Evolutionary conservation across 164 flowering plant species (phyloP).

Genomic region (Protea cynaroides): DNA sequence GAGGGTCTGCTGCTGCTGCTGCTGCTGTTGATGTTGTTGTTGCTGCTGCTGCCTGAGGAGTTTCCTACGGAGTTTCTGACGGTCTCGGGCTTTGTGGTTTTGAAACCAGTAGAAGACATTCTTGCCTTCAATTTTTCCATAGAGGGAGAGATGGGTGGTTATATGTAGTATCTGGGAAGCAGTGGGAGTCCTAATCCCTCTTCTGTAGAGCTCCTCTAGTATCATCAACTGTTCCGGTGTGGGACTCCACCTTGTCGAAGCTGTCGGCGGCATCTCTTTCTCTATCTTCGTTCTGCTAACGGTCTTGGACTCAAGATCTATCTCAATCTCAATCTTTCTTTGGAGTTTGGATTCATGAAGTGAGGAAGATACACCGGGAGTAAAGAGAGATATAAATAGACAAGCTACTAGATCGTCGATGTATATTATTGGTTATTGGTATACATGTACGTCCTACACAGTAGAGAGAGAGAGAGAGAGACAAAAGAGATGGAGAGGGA

Average conservation of each 20-base stretch:
- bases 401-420: too few relatives aligned
- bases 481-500: not conserved
- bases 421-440: too few relatives aligned
- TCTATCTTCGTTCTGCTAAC: not conserved
- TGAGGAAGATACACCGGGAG: not conserved
- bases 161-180: slow-evolving; percentile 71
- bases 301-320: too few relatives aligned
- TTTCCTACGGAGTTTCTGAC: slow-evolving; percentile 68
- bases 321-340: too few relatives aligned
- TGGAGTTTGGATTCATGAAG: not conserved
- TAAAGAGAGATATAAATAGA: not conserved
- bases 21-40: slow-evolving; percentile 8
- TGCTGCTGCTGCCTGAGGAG: slow-evolving; percentile 28
- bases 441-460: too few relatives aligned
- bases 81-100: slow-evolving; percentile 65
- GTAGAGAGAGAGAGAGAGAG: not conserved
- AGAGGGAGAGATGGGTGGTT: slow-evolving; percentile 59
- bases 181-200: slow-evolving; percentile 63
- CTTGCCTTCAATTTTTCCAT: slow-evolving; percentile 57
- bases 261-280: slow-evolving; percentile 37
- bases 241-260: slow-evolving; percentile 78
- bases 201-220: slow-evolving; percentile 64
- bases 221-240: slow-evolving; percentile 86
- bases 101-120: not conserved
- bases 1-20: slow-evolving; percentile 14